Evolutionary conservation across 495 filamentous ascomycete species (phyloP).

Genomic region (Oidiodendron maius): DNA sequence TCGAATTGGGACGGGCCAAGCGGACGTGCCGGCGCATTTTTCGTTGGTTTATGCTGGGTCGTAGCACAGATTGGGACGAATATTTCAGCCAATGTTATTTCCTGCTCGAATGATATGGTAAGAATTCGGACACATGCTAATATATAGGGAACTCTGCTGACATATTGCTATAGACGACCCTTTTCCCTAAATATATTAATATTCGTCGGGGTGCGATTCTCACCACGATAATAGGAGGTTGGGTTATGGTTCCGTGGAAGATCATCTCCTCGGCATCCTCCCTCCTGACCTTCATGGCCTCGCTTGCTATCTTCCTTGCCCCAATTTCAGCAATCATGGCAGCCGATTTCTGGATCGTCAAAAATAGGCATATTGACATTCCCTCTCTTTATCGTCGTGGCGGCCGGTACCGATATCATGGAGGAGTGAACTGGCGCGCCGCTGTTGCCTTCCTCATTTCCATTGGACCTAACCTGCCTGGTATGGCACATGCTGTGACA

Average conservation of each 20-base stretch:
- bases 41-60: conserved; percentile 42
- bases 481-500: conserved; percentile 30
- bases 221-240: conserved; percentile 43
- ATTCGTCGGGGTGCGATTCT: conserved; percentile 50
- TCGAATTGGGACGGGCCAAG: conserved; percentile 43
- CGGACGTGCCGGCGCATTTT: conserved; percentile 49
- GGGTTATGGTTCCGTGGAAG: conserved; percentile 59
- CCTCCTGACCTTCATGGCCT: conserved; percentile 57
- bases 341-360: conserved; percentile 63
- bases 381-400: conserved; percentile 49
- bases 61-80: conserved; percentile 56
- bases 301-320: conserved; percentile 61
- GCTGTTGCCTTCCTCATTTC: conserved; percentile 55
- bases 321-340: conserved; percentile 64
- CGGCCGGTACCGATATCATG: conserved; percentile 47
- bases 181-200: conserved; percentile 54
- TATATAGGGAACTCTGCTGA: no score
- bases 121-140: no score
- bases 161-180: no score
- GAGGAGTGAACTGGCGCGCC: conserved; percentile 62
- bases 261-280: conserved; percentile 50
- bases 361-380: conserved; percentile 53
- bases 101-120: conserved; percentile 60
- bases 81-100: conserved; percentile 61
- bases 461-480: conserved; percentile 55